These are phyloP conservation scores for Trichoderma virens DNA, from an alignment of 495 filamentous ascomycete species.

Conservation along the genomic window DNA sequence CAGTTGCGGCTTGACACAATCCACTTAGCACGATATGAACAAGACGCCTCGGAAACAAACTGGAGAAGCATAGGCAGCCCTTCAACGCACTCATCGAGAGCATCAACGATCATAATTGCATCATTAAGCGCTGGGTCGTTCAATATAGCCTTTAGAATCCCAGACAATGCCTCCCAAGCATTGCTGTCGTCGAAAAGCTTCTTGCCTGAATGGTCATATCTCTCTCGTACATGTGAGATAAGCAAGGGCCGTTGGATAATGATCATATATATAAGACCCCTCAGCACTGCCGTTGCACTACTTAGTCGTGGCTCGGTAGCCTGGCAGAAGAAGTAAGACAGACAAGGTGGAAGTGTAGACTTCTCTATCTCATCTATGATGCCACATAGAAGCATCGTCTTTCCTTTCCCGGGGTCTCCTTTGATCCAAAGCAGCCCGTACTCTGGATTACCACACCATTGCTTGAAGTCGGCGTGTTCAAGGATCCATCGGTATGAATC, in stretches of 20 bases:
- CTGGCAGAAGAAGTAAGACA: slow-evolving; percentile 43
- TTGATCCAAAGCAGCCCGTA: slow-evolving; percentile 29
- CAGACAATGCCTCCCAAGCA: slow-evolving; percentile 21
- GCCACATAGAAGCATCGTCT: slow-evolving; percentile 41
- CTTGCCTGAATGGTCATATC: slow-evolving; percentile 21
- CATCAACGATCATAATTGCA: slow-evolving; percentile 26
- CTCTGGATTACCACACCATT: slow-evolving; percentile 13
- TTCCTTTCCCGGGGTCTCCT: slow-evolving; percentile 35
- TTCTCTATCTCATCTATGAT: slow-evolving; percentile 29
- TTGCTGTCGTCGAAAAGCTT: slow-evolving; percentile 28
- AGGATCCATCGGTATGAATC: slow-evolving; percentile 39
- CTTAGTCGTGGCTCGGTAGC: slow-evolving; percentile 26
- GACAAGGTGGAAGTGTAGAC: neutral
- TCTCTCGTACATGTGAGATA: slow-evolving; percentile 22
- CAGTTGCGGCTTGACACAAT: neutral
- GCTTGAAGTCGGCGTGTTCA: slow-evolving; percentile 27
- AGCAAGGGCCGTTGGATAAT: slow-evolving; percentile 25
- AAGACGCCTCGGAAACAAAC: slow-evolving; percentile 14
- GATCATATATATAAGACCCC: slow-evolving; percentile 35
- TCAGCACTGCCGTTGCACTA: slow-evolving; percentile 31
- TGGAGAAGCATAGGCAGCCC: slow-evolving; percentile 20
- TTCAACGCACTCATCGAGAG: slow-evolving; percentile 35
- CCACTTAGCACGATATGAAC: neutral
- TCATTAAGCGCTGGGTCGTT: slow-evolving; percentile 17
- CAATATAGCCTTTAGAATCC: slow-evolving; percentile 26